Conservation (phyloP, 2,329 filamentous ascomycete species). For the Hymenoscyphus fraxineus region DNA sequence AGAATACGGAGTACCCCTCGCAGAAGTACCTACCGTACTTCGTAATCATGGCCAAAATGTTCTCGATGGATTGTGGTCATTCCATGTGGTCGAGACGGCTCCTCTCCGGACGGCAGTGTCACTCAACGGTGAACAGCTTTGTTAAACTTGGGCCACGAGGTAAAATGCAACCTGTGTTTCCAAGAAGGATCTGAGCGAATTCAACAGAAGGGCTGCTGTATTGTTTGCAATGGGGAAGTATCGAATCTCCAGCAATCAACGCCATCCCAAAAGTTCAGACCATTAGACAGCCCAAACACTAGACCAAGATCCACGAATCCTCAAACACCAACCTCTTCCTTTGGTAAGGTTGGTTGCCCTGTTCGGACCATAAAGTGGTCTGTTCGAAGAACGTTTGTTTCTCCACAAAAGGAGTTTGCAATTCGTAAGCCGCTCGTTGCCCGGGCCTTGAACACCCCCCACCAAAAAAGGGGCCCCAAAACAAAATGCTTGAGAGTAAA, state of each 20-base stretch:
- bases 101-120: conserved; percentile 5
- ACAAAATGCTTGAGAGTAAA: conserved; percentile 1
- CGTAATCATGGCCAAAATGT: neutral
- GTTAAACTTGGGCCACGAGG: conserved; percentile 8
- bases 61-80: neutral
- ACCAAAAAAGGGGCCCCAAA: neutral
- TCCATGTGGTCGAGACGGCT: conserved; percentile 4
- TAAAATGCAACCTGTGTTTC: conserved; percentile 9
- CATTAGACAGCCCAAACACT: conserved; percentile 1
- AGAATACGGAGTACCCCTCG: too few relatives aligned
- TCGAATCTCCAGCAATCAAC: neutral
- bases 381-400: neutral
- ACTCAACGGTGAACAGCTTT: conserved; percentile 11
- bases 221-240: neutral
- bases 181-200: neutral
- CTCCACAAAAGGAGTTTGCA: conserved; percentile 5
- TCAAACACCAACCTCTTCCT: conserved; percentile 3
- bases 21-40: neutral
- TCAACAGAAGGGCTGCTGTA: neutral
- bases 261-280: conserved; percentile 3
- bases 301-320: conserved; percentile 10
- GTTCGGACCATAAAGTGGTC: neutral
- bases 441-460: neutral
- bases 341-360: neutral
- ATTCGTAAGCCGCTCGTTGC: neutral